Evolutionary conservation across 106 monocot species (phyloP), one percentile per base, ranked within the genome.

Genomic region (Dendrobium huoshanense): DNA sequence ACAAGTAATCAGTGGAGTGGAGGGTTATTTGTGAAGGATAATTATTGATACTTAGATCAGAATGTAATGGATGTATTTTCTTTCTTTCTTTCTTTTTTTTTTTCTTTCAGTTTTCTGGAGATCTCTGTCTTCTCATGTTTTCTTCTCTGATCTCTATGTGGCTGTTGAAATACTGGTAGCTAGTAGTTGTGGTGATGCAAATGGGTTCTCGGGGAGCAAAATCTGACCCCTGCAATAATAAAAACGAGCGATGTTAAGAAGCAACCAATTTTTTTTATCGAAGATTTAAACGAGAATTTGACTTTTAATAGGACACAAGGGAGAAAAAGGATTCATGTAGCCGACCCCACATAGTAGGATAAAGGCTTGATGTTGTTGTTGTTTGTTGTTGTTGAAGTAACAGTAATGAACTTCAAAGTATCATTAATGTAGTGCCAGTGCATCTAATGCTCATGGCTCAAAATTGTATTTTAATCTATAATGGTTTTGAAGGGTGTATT

Each of bases 191-290:
- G 77, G 76, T 49, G 80, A 79, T 56, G 90, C 83, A 56, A 91
- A 91, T 1, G 88, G 88, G 72, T 84, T 88, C 18, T 91, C 91
- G 3, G 88, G 91, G 59, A 91, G 88, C n/a, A 89, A 87, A 47
- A 87, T 83, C 42, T 68, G 67, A 75, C 47, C 75, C 47, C 86
- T 84, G 84, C 82, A 82, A 64, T 25, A 64, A 64, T 79, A 77
- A 43, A 64, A 79, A 44, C 24, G 25, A 61, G 49, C 9, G 8
- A 20, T 2, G 18, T 51, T 16, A 29, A 22, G 51, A 65, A 13
- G 37, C n/a, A 8, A 40, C 20, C 7, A 64, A 70, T 58, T 27
- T 10, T 10, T 77, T 56, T 25, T 13, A 11, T 42, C n/a, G 33
- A 31, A 31, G 31, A 31, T 31, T 31, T 31, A 31, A 31, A 31